Conservation (phyloP, 78 protist genomes). For the Isochrysis galbana region DNA sequence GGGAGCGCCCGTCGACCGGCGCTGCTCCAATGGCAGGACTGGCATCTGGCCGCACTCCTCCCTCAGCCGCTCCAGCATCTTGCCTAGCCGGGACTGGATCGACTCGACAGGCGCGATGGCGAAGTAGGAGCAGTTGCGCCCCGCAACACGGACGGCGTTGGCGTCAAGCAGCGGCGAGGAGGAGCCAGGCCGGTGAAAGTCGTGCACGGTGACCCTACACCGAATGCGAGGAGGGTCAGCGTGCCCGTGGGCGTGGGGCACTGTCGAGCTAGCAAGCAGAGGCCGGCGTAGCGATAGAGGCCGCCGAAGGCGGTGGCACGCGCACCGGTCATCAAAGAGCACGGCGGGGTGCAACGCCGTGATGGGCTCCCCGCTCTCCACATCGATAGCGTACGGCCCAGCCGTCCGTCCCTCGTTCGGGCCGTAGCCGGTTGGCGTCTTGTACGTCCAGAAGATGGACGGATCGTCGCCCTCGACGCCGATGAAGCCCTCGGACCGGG, state of each 20-base stretch:
- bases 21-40: too few species aligned
- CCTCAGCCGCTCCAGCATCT: too few species aligned
- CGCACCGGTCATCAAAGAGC: neutral
- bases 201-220: neutral
- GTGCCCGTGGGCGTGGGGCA: too few species aligned
- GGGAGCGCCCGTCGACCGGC: too few species aligned
- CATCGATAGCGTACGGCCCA: neutral
- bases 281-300: too few species aligned
- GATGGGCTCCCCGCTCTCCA: neutral
- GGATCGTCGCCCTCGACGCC: conserved; percentile 13
- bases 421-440: neutral
- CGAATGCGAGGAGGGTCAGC: too few species aligned
- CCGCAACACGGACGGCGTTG: neutral
- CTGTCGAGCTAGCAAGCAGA: too few species aligned
- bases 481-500: neutral
- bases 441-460: neutral
- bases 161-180: neutral
- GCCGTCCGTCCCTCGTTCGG: neutral
- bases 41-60: too few species aligned
- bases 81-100: too few species aligned
- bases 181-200: neutral
- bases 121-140: neutral
- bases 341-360: neutral
- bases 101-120: neutral
- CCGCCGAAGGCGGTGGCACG: too few species aligned